A percentile compares a stretch with the other conserved stretches of the same genome.
Conservation (phyloP, 2,329 filamentous ascomycete genomes). For the Sarocladiaceae sp. region DNA sequence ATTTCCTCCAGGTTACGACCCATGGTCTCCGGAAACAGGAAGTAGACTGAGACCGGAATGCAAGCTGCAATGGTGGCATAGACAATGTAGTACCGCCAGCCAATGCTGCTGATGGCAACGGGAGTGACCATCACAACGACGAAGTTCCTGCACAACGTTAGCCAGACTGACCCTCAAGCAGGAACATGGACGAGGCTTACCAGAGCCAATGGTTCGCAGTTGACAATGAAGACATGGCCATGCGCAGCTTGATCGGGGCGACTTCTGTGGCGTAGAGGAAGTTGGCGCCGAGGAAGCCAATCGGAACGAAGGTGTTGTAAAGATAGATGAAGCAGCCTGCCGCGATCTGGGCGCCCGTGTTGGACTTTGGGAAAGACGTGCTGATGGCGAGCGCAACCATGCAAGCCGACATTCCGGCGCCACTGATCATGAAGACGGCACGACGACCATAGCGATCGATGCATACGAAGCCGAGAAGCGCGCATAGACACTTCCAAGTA, state of each 20-base stretch:
- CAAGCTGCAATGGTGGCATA: slow-evolving; percentile 39
- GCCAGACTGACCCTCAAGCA: neutral
- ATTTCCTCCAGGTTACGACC: slow-evolving; percentile 41
- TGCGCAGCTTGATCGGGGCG: slow-evolving; percentile 43
- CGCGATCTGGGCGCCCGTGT: slow-evolving; percentile 40
- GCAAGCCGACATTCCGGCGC: slow-evolving; percentile 45
- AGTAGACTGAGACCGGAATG: slow-evolving; percentile 37
- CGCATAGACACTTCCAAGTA: slow-evolving; percentile 50
- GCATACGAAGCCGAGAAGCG: slow-evolving; percentile 41
- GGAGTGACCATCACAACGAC: slow-evolving; percentile 38
- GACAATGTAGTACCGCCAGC: slow-evolving; percentile 45
- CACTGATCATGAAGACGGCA: slow-evolving; percentile 45
- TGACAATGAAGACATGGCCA: slow-evolving; percentile 49
- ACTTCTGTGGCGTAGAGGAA: slow-evolving; percentile 56
- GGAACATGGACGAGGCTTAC: slow-evolving; percentile 18
- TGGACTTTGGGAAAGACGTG: slow-evolving; percentile 39
- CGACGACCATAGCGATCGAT: slow-evolving; percentile 45
- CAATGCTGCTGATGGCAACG: slow-evolving; percentile 42
- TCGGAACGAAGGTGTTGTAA: slow-evolving; percentile 46
- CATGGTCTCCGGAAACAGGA: slow-evolving; percentile 44
- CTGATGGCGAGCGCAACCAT: slow-evolving; percentile 48
- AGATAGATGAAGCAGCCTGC: slow-evolving; percentile 52
- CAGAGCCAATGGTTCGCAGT: slow-evolving; percentile 49
- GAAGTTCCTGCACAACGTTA: slow-evolving; percentile 25
- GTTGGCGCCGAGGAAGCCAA: slow-evolving; percentile 40